Evolutionary conservation across 176 grass and related monocot genomes (phyloP).

Genomic region (Eleusine coracana): DNA sequence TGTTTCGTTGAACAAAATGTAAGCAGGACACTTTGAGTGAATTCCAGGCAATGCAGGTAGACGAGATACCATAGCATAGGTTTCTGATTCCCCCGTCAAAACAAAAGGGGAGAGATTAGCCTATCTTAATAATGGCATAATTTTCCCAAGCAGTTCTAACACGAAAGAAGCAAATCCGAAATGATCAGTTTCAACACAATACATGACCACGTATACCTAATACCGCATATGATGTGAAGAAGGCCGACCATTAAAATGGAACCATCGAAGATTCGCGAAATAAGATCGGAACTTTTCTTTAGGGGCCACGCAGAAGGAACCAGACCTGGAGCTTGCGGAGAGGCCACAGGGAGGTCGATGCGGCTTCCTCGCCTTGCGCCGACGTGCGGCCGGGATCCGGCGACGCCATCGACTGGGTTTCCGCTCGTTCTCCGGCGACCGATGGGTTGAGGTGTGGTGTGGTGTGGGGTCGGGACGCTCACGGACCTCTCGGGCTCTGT

Average conservation of each 20-base stretch:
- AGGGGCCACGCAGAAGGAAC: background rate
- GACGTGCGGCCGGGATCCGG: constrained; percentile 41
- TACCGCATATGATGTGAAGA: constrained; percentile 12
- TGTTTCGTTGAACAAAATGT: constrained; percentile 15
- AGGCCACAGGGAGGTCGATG: constrained; percentile 53
- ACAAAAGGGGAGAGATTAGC: background rate
- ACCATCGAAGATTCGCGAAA: constrained; percentile 1
- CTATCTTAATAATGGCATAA: background rate
- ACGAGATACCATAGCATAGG: background rate
- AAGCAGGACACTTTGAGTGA: background rate
- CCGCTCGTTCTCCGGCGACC: constrained; percentile 37
- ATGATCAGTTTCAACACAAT: constrained; percentile 16
- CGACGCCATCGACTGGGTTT: constrained; percentile 44
- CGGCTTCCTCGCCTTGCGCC: constrained; percentile 43
- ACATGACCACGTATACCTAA: background rate
- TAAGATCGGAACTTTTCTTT: constrained; percentile 1
- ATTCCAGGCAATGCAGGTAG: background rate
- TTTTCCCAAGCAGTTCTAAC: background rate
- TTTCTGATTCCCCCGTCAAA: background rate
- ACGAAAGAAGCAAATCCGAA: background rate
- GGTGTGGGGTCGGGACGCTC: background rate
- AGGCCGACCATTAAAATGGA: constrained; percentile 3
- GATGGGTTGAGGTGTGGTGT: background rate
- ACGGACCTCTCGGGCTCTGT: constrained; percentile 23
- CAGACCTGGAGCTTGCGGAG: constrained; percentile 72